Evolutionary conservation across 2,329 filamentous ascomycete genomes (phyloP).

Genomic region (Lachnellula occidentalis): DNA sequence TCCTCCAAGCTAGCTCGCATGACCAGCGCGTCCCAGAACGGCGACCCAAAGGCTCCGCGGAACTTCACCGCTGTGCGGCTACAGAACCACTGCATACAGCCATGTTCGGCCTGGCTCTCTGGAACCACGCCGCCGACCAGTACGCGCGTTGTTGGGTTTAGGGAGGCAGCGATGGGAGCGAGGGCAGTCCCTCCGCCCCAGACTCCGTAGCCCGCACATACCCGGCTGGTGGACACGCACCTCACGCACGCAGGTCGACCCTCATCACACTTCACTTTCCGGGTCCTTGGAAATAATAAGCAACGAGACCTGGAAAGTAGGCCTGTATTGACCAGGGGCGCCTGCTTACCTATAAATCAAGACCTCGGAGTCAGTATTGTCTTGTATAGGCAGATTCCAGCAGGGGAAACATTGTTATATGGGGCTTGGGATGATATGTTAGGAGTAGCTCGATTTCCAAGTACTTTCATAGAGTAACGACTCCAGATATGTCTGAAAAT

Average conservation of each 20-base stretch:
- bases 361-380: no score
- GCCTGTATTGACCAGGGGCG: no score
- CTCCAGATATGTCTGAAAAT: no score
- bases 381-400: neutral
- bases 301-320: no score
- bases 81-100: neutral
- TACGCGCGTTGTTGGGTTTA: neutral
- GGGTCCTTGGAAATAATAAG: neutral
- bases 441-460: no score
- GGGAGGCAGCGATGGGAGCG: neutral
- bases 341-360: no score
- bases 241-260: neutral
- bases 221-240: neutral
- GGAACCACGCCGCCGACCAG: neutral
- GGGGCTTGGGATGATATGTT: neutral
- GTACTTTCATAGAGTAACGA: no score
- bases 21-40: neutral
- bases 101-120: neutral
- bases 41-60: neutral
- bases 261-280: neutral
- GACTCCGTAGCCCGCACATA: neutral
- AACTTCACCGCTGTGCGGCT: neutral
- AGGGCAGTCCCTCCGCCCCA: neutral
- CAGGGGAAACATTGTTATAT: neutral
- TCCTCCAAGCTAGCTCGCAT: neutral